phyloP scores from a whole-genome alignment of 331 rosid genomes.

The Stylosanthes scabra region DNA sequence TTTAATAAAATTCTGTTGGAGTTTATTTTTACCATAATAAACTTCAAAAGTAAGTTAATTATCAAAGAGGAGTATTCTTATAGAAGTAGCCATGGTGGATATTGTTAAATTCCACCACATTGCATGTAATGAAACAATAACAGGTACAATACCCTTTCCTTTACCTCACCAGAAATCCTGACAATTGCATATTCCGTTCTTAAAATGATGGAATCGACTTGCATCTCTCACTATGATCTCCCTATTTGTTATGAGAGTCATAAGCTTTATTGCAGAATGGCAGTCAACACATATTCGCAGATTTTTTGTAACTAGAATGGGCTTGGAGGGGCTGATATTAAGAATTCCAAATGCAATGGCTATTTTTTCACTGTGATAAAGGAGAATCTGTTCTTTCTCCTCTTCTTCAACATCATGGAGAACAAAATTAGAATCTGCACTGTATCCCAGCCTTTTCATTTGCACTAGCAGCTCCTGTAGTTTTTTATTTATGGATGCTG shows the following conservation, averaged over 20 bases:
- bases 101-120: too few species aligned
- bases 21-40: too few species aligned
- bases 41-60: too few species aligned
- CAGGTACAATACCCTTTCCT: constrained; percentile 7
- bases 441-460: constrained; percentile 68
- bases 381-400: constrained; percentile 76
- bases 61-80: too few species aligned
- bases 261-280: constrained; percentile 64
- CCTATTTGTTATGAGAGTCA: constrained; percentile 59
- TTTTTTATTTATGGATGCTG: constrained; percentile 57
- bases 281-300: constrained; percentile 71
- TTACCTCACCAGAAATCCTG: constrained; percentile 66
- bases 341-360: constrained; percentile 72
- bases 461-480: constrained; percentile 62
- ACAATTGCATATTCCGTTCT: constrained; percentile 64
- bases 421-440: constrained; percentile 61
- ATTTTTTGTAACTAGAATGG: constrained; percentile 65
- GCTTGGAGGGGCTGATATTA: constrained; percentile 43
- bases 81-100: too few species aligned
- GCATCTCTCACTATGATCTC: constrained; percentile 65
- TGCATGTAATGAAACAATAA: too few species aligned
- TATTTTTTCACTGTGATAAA: constrained; percentile 67
- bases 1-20: too few species aligned
- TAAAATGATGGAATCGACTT: constrained; percentile 77
- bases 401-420: constrained; percentile 71